Evolutionary conservation across 176 grass and related monocot species (phyloP), one percentile per base, ranked within the genome.

Genomic region (Sorghum bicolor): DNA sequence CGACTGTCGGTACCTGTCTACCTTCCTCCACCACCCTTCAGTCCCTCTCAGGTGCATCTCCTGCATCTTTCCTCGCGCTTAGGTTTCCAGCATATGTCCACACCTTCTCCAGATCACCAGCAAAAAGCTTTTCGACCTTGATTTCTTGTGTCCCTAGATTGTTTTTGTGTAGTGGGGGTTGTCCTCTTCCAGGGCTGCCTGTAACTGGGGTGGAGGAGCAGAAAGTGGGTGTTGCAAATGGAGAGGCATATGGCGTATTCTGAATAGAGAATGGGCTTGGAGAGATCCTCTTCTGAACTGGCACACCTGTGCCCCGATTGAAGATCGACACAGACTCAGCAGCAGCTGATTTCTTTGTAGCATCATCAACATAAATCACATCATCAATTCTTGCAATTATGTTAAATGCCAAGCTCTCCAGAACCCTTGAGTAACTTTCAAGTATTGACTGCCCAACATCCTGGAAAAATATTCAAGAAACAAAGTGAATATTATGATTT

Each of bases 381-480:
- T 99, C 97, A 6, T 99, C 97, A 2, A 99, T 96, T 63, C 97
- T 92, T 4, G 97, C 97, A 0, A 94, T 90, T 65, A 95, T 96
- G 74, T 99, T 99, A 67, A 99, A 99, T 16, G 96, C 93, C 63
- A 99, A 81, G 73, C 93, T 96, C 91, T 99, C 96, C 84, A 99
- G 81, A 2, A 99, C 93, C 71, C 96, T 88, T 0, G 96, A 99
- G 85, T 99, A 99, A 84, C 96, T 99, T 75, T 99, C 96, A 38
- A 99, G 92, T 75, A 99, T 99, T 6, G 96, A 99, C 37, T 99
- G 93, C 2, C 96, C 96, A 37, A 99, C 93, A 85, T 99, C 96
- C 96, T 99, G 89, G 11, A 50, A 87, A 94, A 79, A 80, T 16
- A 77, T 75, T 16, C 40, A 48, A 76, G 30, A 33, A 79, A 84